Evolutionary conservation across 306 rosid genomes (phyloP), one percentile per base, ranked within the genome.

Genomic region (Trichosanthes cucumerina): DNA sequence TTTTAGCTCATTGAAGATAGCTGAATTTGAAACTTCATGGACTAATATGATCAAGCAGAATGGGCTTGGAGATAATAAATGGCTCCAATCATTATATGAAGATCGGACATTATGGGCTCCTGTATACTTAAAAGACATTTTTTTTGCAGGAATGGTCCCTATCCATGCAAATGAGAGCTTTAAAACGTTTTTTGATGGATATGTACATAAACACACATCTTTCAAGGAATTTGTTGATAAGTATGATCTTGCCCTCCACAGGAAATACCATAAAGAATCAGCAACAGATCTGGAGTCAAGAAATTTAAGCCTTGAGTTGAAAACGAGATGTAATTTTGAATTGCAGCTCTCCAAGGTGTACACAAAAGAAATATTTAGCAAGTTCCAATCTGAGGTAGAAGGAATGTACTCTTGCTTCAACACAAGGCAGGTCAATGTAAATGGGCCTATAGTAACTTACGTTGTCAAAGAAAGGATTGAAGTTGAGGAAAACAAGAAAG

Each of bases 191-290:
- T 92, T 92, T 57, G 91, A 90, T 56, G 91, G 93, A 36, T 88
- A 86, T 87, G 88, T 90, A n/a, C 93, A 90, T 81, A 92, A 90
- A 76, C 89, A 89, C 64, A 86, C 92, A 34, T 89, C 97, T 56
- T 85, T 92, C 31, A 92, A 92, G 87, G 96, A 90, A 79, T 88
- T 92, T 52, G 83, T 92, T 21, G 97, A 92, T 54, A 92, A 87
- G 82, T 90, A 88, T 36, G 96, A 92, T 71, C 86, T 92, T 83
- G 92, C 91, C 39, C 84, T 87, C 49, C 93, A 92, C 68, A 85
- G 92, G 88, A 90, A 84, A 85, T 89, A 82, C 84, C 76, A 84
- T 83, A 87, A 80, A 77, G 96, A 87, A 85, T 89, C 89, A 34
- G 79, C 79, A 76, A 87, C 90, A 0, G 92, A 90, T 82, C 12